Evolutionary conservation across 2,329 filamentous ascomycete genomes (phyloP), one percentile per base, ranked within the genome.

Genomic region (Pleoardoris graminearum): DNA sequence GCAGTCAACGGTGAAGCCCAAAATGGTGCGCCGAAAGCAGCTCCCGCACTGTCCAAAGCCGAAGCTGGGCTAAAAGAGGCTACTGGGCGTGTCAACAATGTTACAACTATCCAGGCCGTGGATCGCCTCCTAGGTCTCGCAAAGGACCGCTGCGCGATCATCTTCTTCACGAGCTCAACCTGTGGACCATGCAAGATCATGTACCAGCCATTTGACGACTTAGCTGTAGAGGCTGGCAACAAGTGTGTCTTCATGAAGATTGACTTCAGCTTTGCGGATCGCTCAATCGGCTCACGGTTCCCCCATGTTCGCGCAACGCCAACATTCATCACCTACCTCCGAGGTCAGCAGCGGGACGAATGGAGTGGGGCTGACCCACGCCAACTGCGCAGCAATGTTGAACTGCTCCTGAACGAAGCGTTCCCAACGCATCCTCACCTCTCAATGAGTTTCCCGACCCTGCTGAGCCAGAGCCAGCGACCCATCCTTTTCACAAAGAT

Each of bases 131-230:
- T 94, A 5, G 70, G 76, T 0, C 75, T 77, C 1, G 88, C 89
- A 0, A 79, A 79, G 23, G 79, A 82, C 4, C 86, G 88, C 0
- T 91, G 87, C 54, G 90, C 90, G 0, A 83, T 93, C 32, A 81
- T 97, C 51, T 97, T 97, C 78, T 97, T 97, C 76, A 97, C 93
- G 0, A 96, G 90, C 3, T 84, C 88, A 2, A 94, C 87, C 2
- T 97, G 92, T 67, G 82, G 85, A 0, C 91, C 92, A 0, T 97
- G 93, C 80, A 93, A 89, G 71, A 75, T 85, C 14, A 81, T 93
- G 2, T 95, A 96, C 64, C 90, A 92, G 1, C 75, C 87, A 0
- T 97, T 90, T 65, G 88, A 95, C 55, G 80, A 90, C 58, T 79
- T 97, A 0, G 91, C 92, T 1, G 83, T 82, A 22, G 88, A 95